phyloP scores from a whole-genome alignment of 2,329 filamentous ascomycete genomes.

The Raffaelea ambrosiae region DNA sequence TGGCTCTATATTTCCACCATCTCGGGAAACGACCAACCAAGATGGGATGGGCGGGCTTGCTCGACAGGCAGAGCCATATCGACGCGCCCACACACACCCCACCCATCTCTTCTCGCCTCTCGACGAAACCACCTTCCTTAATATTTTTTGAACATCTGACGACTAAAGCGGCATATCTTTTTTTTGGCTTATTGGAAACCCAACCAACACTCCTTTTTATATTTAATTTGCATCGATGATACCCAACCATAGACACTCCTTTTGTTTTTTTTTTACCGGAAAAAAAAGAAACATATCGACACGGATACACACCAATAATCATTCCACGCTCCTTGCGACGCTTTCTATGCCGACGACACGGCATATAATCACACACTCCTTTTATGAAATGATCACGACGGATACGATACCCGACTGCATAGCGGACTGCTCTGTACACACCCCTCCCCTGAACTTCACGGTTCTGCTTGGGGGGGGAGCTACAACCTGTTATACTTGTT shows the following conservation, averaged over 20 bases:
- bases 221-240: conserved; percentile 23
- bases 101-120: too few species aligned
- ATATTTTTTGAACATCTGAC: conserved; percentile 19
- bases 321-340: conserved; percentile 20
- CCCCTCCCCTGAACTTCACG: conserved; percentile 24
- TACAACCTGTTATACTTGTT: conserved; percentile 3
- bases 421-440: conserved; percentile 26
- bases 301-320: conserved; percentile 23
- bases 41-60: too few species aligned
- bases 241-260: conserved; percentile 39
- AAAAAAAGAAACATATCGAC: conserved; percentile 5
- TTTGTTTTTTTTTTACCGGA: conserved; percentile 14
- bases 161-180: conserved; percentile 10
- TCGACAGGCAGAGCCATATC: neutral
- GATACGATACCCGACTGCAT: conserved; percentile 41
- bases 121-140: conserved; percentile 22
- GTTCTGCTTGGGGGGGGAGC: conserved; percentile 5
- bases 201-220: conserved; percentile 24
- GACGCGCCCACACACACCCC: too few species aligned
- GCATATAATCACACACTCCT: conserved; percentile 34
- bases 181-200: neutral
- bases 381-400: conserved; percentile 27
- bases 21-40: too few species aligned
- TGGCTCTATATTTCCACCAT: neutral
- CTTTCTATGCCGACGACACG: conserved; percentile 24